phyloP scores from a whole-genome alignment of 2,329 filamentous ascomycete species.

The Colletotrichum camelliae region DNA sequence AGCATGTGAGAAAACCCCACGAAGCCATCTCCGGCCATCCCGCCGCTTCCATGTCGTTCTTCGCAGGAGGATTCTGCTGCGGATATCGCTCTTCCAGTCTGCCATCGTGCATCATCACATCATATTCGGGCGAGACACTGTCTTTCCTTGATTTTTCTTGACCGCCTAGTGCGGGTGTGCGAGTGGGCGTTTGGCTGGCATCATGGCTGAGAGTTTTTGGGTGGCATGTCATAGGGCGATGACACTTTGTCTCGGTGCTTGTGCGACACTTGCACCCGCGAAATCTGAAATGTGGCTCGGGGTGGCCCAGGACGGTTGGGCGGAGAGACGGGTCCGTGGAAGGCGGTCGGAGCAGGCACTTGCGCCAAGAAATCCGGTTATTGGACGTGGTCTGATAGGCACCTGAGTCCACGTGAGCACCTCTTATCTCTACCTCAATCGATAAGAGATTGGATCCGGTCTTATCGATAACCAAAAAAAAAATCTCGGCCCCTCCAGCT shows the following conservation, averaged over 20 bases:
- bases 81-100: neutral
- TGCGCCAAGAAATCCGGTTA: neutral
- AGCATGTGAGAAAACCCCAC: slow-evolving; percentile 13
- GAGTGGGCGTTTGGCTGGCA: neutral
- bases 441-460: neutral
- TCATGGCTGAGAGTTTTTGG: slow-evolving; percentile 9
- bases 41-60: slow-evolving; percentile 18
- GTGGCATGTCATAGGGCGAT: slow-evolving; percentile 4
- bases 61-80: neutral
- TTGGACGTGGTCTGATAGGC: neutral
- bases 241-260: slow-evolving; percentile 4
- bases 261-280: neutral
- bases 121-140: neutral
- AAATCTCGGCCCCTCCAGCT: slow-evolving; percentile 20
- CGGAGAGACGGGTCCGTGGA: slow-evolving; percentile 14
- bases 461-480: slow-evolving; percentile 11
- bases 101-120: neutral
- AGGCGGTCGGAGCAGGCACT: slow-evolving; percentile 17
- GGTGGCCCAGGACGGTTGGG: slow-evolving; percentile 7
- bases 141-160: neutral
- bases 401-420: neutral
- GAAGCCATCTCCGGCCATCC: slow-evolving; percentile 18
- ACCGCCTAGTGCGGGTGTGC: slow-evolving; percentile 3
- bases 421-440: neutral
- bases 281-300: neutral